Evolutionary conservation across 805 yeast genomes (phyloP), one percentile per base, ranked within the genome.

Genomic region (Clavispora phyllophila): DNA sequence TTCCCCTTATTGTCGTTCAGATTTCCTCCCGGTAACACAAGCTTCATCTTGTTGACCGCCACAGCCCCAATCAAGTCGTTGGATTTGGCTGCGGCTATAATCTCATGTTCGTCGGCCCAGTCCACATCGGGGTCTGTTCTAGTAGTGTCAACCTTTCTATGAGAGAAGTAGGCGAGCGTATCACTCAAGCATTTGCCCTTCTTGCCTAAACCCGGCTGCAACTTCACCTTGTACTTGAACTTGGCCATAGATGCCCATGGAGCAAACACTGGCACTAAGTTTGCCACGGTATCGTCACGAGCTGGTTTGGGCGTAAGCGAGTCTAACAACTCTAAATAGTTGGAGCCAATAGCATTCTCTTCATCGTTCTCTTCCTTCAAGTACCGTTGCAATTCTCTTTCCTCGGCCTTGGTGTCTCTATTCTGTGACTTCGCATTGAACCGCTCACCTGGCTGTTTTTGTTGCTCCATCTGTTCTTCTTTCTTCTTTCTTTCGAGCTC

Each of bases 121-220:
- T 84, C 89, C 41, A 70, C 54, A 32, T 76, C 82, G 17, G 60
- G 48, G 46, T 73, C 78, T 32, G 71, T 62, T 38, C 75, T 79
- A 14, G 54, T 37, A 9, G 57, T 43, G 42, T 72, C 78, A n/a
- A 73, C 56, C 45, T 77, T 76, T 33, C 72, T 51, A 43, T 65
- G 69, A 40, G 66, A 63, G 56, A 90, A 79, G 52, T 73, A 75
- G 42, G 78, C 72, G 46, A 87, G 54, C 1, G 82, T 72, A 46
- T 89, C 96, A 43, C 74, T 73, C 27, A 87, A 69, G 1, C 93
- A 82, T 57, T 93, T 93, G 2, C 96, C 96, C 58, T 91, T 90
- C 60, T 93, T 93, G 22, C 82, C 81, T 23, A 75, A 70, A 3
- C 87, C 87, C 0, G 96, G 90, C 51, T 81, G 86, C 24, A 91